Percentiles rank a stretch among this genome's conserved stretches.
Evolutionary conservation across 352 stramenopile genomes (phyloP).

Genomic region (Pythium pectinolyticum): DNA sequence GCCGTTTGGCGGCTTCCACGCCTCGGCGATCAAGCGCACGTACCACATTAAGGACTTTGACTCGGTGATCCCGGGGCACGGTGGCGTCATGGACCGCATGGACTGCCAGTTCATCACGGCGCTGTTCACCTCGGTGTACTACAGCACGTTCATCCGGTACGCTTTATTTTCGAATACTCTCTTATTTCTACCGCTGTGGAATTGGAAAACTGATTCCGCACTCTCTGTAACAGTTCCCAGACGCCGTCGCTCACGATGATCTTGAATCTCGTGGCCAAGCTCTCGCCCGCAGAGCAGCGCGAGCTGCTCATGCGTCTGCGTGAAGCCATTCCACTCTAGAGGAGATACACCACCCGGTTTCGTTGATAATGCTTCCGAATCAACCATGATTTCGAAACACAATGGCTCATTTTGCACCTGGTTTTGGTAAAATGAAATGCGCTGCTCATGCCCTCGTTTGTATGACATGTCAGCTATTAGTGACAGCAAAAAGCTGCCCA

Average conservation of each 20-base stretch:
- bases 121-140: slow-evolving; percentile 96
- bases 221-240: slow-evolving; percentile 42
- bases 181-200: neutral
- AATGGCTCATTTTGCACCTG: neutral
- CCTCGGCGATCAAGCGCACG: slow-evolving; percentile 98
- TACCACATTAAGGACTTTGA: slow-evolving; percentile 99
- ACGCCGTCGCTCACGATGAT: slow-evolving; percentile 67
- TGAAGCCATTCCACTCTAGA: slow-evolving; percentile 43
- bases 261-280: slow-evolving; percentile 67
- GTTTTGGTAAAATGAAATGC: slow-evolving; percentile 1
- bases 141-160: slow-evolving; percentile 95
- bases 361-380: neutral
- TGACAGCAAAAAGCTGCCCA: neutral
- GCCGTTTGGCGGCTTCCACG: slow-evolving; percentile 99
- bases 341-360: neutral
- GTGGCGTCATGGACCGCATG: slow-evolving; percentile 97
- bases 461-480: neutral
- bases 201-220: neutral
- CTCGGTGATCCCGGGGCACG: slow-evolving; percentile 97
- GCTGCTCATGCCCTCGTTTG: neutral
- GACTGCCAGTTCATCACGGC: slow-evolving; percentile 97
- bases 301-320: slow-evolving; percentile 70
- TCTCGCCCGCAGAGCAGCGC: slow-evolving; percentile 66
- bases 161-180: no score
- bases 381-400: slow-evolving; percentile 9